These are phyloP conservation scores for Rhipidocladum racemiflorum DNA, from an alignment of 176 grass and related monocot species.

Conservation along the genomic window DNA sequence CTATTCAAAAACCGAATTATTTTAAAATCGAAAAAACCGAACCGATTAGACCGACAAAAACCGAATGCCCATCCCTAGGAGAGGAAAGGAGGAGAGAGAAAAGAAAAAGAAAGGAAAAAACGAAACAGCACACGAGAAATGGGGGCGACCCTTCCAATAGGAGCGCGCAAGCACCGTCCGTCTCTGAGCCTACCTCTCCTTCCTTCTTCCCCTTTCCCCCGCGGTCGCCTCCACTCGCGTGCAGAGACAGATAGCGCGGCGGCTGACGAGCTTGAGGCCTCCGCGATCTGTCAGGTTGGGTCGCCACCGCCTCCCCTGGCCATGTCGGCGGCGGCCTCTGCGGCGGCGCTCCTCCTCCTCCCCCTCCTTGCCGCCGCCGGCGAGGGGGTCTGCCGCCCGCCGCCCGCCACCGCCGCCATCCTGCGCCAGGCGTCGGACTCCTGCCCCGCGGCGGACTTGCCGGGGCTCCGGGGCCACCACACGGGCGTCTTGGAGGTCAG, in stretches of 20 bases:
- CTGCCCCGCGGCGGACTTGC: not conserved
- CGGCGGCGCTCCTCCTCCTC: slow-evolving; percentile 29
- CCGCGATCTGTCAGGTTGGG: not conserved
- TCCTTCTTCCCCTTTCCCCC: too few relatives aligned
- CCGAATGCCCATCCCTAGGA: too few relatives aligned
- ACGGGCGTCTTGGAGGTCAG: slow-evolving; percentile 20
- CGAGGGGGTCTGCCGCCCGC: slow-evolving; percentile 26
- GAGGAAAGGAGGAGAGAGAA: too few relatives aligned
- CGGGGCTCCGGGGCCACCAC: not conserved
- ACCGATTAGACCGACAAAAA: too few relatives aligned
- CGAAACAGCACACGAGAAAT: too few relatives aligned
- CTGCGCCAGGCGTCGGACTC: not conserved
- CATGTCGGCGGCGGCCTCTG: slow-evolving; percentile 24
- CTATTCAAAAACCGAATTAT: too few relatives aligned
- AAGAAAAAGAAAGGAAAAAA: too few relatives aligned
- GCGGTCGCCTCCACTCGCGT: too few relatives aligned
- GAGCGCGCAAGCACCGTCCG: too few relatives aligned
- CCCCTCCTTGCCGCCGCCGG: slow-evolving; percentile 28
- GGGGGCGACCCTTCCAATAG: too few relatives aligned
- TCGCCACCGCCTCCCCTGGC: not conserved
- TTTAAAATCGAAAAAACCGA: too few relatives aligned
- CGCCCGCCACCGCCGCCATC: slow-evolving; percentile 1
- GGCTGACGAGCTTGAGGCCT: not conserved
- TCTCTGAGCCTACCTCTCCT: too few relatives aligned
- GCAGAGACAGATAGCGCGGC: not conserved